These are phyloP conservation scores for Suillus weaverae DNA, from an alignment of 768 basidiomycete species.

Conservation along the genomic window DNA sequence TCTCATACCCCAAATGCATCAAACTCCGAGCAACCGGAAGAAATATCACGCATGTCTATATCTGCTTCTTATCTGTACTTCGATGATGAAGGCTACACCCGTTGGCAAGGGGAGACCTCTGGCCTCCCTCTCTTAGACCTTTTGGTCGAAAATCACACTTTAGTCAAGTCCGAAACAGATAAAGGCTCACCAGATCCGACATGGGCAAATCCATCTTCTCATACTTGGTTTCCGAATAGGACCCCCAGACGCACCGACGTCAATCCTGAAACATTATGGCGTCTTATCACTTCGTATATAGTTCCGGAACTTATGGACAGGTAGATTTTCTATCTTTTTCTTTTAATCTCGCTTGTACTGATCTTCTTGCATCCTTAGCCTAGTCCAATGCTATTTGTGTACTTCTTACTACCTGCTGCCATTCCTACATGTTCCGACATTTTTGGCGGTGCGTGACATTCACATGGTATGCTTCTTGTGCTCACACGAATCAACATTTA, in stretches of 20 bases:
- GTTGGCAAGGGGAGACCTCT: slow-evolving; percentile 93
- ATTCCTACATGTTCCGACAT: slow-evolving; percentile 89
- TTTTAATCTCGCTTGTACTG: slow-evolving; percentile 14
- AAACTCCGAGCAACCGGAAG: slow-evolving; percentile 50
- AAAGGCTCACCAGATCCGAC: slow-evolving; percentile 26
- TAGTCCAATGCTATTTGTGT: slow-evolving; percentile 83
- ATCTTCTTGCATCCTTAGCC: slow-evolving; percentile 39
- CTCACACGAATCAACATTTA: slow-evolving; percentile 30
- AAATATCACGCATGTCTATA: slow-evolving; percentile 61
- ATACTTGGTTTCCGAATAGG: slow-evolving; percentile 81
- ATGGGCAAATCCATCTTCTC: slow-evolving; percentile 33
- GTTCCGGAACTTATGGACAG: slow-evolving; percentile 92
- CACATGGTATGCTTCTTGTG: slow-evolving; percentile 10
- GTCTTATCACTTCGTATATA: slow-evolving; percentile 81
- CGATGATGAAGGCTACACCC: slow-evolving; percentile 83
- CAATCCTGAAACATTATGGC: slow-evolving; percentile 88
- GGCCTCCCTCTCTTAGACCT: slow-evolving; percentile 87
- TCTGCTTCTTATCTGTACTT: slow-evolving; percentile 83
- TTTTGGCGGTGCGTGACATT: slow-evolving; percentile 60
- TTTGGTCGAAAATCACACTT: slow-evolving; percentile 68
- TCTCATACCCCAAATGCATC: slow-evolving; percentile 25
- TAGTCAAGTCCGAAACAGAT: slow-evolving; percentile 36
- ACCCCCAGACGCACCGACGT: slow-evolving; percentile 71
- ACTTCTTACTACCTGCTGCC: slow-evolving; percentile 94
- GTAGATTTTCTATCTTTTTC: slow-evolving; percentile 42